phyloP scores from a whole-genome alignment of 129 eudicot species.

The sunflower (Helianthus annuus) region DNA sequence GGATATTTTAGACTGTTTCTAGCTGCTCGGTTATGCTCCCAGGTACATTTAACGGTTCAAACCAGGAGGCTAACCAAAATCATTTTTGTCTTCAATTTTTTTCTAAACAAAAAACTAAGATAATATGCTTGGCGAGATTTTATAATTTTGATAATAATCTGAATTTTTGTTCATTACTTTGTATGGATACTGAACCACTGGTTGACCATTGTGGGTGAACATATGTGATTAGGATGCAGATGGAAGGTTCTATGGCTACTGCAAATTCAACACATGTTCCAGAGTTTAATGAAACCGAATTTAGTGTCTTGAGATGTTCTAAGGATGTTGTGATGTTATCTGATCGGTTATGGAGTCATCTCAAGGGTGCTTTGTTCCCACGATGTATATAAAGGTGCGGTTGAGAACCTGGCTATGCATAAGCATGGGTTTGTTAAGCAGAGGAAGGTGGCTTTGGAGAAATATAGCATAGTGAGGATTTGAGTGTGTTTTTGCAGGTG shows the following conservation, averaged over 20 bases:
- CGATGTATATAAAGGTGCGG: slow-evolving; percentile 92
- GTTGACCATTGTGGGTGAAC: slow-evolving; percentile 35
- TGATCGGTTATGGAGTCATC: slow-evolving; percentile 69
- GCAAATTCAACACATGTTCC: slow-evolving; percentile 19
- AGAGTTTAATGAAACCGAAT: slow-evolving; percentile 67
- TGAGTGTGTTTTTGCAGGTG: slow-evolving; percentile 66
- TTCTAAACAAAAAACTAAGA: too few relatives aligned
- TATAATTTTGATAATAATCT: too few relatives aligned
- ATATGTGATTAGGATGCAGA: slow-evolving; percentile 20
- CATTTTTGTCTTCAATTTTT: too few relatives aligned
- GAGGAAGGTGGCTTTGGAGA: slow-evolving; percentile 72
- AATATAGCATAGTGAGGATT: slow-evolving; percentile 55
- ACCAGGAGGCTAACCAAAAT: too few relatives aligned
- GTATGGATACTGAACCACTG: slow-evolving; percentile 30
- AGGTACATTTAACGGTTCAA: too few relatives aligned
- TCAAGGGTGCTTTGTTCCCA: slow-evolving; percentile 75
- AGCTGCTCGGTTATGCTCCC: too few relatives aligned
- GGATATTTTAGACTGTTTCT: too few relatives aligned
- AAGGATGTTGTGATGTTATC: slow-evolving; percentile 81
- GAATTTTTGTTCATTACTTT: slow-evolving; percentile 38
- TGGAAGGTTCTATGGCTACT: slow-evolving; percentile 31
- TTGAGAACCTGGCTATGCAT: slow-evolving; percentile 95
- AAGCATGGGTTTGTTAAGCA: slow-evolving; percentile 82
- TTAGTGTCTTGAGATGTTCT: slow-evolving; percentile 80
- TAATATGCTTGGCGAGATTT: too few relatives aligned